phyloP scores from a whole-genome alignment of 495 filamentous ascomycete genomes.

The Podospora australis region DNA sequence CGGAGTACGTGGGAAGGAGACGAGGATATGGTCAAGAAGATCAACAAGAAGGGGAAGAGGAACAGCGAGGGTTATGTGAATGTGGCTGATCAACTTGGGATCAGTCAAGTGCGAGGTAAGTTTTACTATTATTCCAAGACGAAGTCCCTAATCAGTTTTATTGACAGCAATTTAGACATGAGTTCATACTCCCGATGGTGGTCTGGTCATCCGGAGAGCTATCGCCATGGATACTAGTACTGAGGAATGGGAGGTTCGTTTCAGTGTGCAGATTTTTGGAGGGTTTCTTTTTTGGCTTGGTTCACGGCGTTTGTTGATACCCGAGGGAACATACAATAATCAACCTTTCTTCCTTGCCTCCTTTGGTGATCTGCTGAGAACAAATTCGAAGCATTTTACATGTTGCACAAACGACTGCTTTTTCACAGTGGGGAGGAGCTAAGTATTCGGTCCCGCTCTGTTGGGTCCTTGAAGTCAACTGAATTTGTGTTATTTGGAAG shows the following conservation, averaged over 20 bases:
- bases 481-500: no score
- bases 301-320: no score
- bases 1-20: conserved; percentile 58
- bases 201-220: conserved; percentile 10
- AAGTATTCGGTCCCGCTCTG: no score
- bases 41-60: conserved; percentile 34
- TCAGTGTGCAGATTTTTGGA: no score
- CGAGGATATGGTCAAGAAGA: conserved; percentile 38
- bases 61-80: conserved; percentile 60
- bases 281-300: neutral
- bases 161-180: conserved; percentile 6
- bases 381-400: no score
- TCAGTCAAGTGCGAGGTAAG: conserved; percentile 49
- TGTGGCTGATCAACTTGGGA: conserved; percentile 55
- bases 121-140: neutral
- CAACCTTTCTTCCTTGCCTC: neutral
- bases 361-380: neutral
- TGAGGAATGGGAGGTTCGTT: neutral
- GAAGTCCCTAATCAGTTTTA: neutral
- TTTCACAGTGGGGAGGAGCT: no score
- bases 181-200: conserved; percentile 23
- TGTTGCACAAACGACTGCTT: no score
- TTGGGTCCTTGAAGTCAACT: no score
- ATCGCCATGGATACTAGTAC: conserved; percentile 5
- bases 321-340: no score